A percentile compares a stretch with the other conserved stretches of the same genome.
Evolutionary conservation across 495 filamentous ascomycete species (phyloP).

Genomic region (Xylaria flabelliformis): DNA sequence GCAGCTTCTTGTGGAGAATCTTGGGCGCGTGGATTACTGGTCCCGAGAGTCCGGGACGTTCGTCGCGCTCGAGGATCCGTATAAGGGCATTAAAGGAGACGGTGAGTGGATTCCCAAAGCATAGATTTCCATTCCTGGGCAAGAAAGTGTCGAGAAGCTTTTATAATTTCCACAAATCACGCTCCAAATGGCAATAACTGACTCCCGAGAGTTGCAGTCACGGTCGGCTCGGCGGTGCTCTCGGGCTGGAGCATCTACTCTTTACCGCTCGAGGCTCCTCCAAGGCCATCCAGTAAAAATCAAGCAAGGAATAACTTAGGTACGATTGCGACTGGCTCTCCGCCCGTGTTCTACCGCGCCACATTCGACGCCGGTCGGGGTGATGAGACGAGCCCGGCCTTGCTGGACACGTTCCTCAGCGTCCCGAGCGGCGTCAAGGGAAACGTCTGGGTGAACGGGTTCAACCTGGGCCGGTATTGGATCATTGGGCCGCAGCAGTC

Average conservation of each 20-base stretch:
- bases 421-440: constrained; percentile 53
- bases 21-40: constrained; percentile 55
- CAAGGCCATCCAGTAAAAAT: constrained; percentile 1
- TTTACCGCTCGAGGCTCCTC: constrained; percentile 40
- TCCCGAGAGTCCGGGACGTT: constrained; percentile 41
- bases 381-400: constrained; percentile 28
- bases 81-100: constrained; percentile 54
- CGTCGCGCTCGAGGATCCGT: constrained; percentile 47
- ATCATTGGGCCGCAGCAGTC: constrained; percentile 55
- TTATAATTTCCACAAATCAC: too few species aligned
- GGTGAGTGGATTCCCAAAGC: too few species aligned
- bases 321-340: constrained; percentile 23
- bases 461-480: constrained; percentile 57
- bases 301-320: background rate
- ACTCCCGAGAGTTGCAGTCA: constrained; percentile 35
- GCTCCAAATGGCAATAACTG: too few species aligned
- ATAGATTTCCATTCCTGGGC: too few species aligned
- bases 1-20: constrained; percentile 54
- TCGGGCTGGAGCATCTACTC: constrained; percentile 50
- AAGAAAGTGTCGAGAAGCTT: too few species aligned
- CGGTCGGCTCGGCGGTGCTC: constrained; percentile 41
- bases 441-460: constrained; percentile 54
- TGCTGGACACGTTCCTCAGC: constrained; percentile 50
- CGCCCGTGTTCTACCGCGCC: constrained; percentile 51
- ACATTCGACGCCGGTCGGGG: constrained; percentile 37